phyloP scores from a whole-genome alignment of 2,329 filamentous ascomycete genomes.

The Alternaria metachromatica region DNA sequence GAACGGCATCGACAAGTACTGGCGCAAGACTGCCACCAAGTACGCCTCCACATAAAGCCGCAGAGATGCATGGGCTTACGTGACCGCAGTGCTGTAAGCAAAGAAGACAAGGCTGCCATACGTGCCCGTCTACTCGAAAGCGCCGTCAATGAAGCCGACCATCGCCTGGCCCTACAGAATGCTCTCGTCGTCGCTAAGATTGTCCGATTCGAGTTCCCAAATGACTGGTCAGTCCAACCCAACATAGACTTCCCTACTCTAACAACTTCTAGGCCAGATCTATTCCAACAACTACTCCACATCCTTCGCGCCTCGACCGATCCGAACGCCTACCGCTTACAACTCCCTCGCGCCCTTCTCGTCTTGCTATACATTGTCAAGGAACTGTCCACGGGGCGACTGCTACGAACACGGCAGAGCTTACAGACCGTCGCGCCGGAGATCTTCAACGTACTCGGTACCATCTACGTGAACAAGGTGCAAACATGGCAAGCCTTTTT shows the following conservation, averaged over 20 bases:
- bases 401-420: conserved; percentile 76
- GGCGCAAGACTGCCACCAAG: conserved; percentile 80
- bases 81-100: conserved; percentile 61
- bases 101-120: conserved; percentile 78
- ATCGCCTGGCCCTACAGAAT: conserved; percentile 82
- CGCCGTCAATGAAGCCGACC: conserved; percentile 77
- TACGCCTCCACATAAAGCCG: conserved; percentile 40
- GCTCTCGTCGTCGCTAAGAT: conserved; percentile 88
- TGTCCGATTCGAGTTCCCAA: conserved; percentile 85
- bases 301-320: conserved; percentile 65
- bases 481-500: conserved; percentile 71
- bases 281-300: conserved; percentile 52
- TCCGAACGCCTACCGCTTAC: conserved; percentile 64
- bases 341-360: conserved; percentile 74
- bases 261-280: conserved; percentile 40
- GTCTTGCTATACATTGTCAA: conserved; percentile 88
- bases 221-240: conserved; percentile 70
- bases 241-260: conserved; percentile 5
- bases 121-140: conserved; percentile 77
- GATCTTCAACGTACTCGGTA: conserved; percentile 78
- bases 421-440: conserved; percentile 82
- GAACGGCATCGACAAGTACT: conserved; percentile 94
- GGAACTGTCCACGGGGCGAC: conserved; percentile 80
- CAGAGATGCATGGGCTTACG: conserved; percentile 11
- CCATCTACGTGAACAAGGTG: conserved; percentile 79